These are phyloP conservation scores for Trametes polyzona DNA, from an alignment of 1,284 basidiomycete genomes.

Conservation along the genomic window DNA sequence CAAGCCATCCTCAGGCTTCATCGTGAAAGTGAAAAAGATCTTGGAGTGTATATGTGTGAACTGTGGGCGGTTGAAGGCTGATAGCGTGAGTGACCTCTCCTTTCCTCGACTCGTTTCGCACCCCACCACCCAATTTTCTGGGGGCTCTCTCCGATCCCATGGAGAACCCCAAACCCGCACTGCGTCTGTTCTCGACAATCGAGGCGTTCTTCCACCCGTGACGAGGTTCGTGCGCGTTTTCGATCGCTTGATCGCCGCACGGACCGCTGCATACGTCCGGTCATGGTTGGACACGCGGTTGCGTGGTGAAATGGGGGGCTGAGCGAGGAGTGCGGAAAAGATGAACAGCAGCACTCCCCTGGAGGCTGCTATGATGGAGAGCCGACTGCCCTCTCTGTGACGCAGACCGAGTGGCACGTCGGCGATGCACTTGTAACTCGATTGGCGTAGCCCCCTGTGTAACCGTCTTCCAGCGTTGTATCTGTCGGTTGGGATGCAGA, in stretches of 20 bases:
- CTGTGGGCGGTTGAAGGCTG: constrained; percentile 97
- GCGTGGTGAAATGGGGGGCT: constrained; percentile 93
- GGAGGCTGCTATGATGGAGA: constrained; percentile 41
- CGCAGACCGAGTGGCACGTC: constrained; percentile 59
- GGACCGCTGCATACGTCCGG: constrained; percentile 65
- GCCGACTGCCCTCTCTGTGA: constrained; percentile 54
- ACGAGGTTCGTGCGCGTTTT: constrained; percentile 76
- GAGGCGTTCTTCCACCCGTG: constrained; percentile 78
- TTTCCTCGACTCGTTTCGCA: constrained; percentile 86
- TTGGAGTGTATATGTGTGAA: constrained; percentile 98
- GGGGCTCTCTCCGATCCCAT: constrained; percentile 87
- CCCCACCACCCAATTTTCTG: constrained; percentile 92
- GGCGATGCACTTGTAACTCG: constrained; percentile 63
- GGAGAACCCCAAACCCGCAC: constrained; percentile 90
- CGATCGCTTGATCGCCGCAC: constrained; percentile 90
- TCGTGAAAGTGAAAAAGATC: constrained; percentile 99
- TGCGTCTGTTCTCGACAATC: constrained; percentile 74
- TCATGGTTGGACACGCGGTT: constrained; percentile 80
- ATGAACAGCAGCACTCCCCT: constrained; percentile 38
- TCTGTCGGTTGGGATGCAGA: constrained; percentile 27
- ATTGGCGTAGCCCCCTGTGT: constrained; percentile 59
- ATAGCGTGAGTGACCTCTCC: constrained; percentile 84
- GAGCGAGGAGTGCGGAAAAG: constrained; percentile 85
- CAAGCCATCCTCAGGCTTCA: constrained; percentile 70
- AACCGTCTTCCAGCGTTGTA: constrained; percentile 42